phyloP scores from a whole-genome alignment of 164 flowering plant genomes.

The Cinnamomum micranthum region DNA sequence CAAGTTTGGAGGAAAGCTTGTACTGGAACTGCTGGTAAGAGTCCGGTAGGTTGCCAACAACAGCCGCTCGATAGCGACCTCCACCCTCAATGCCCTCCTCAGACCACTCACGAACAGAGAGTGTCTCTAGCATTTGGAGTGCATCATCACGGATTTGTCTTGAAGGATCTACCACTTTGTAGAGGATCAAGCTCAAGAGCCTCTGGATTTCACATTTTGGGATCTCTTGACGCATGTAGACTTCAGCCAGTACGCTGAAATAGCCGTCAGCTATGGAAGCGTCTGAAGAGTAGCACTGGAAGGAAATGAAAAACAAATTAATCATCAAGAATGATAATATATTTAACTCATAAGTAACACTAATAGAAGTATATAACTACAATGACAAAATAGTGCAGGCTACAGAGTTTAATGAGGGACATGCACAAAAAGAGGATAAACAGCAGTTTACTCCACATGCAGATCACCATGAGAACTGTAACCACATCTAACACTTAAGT shows the following conservation, averaged over 20 bases:
- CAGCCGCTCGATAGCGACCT: slow-evolving; percentile 91
- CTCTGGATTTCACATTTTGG: slow-evolving; percentile 97
- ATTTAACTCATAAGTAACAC: too few relatives aligned
- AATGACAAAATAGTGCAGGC: too few relatives aligned
- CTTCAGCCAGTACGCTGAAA: slow-evolving; percentile 98
- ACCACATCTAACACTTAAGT: too few relatives aligned
- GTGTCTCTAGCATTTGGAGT: slow-evolving; percentile 98
- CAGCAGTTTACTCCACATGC: too few relatives aligned
- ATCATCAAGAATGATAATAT: not conserved
- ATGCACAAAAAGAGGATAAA: too few relatives aligned
- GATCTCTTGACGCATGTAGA: slow-evolving; percentile 98
- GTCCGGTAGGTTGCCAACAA: slow-evolving; percentile 97
- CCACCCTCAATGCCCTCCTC: slow-evolving; percentile 82
- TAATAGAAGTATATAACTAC: too few relatives aligned
- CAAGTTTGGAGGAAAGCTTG: slow-evolving; percentile 94
- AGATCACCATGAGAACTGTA: too few relatives aligned
- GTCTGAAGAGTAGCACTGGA: slow-evolving; percentile 95
- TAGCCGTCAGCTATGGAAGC: slow-evolving; percentile 97
- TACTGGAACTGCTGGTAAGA: slow-evolving; percentile 98
- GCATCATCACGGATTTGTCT: slow-evolving; percentile 99
- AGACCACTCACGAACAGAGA: slow-evolving; percentile 94
- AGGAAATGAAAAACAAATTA: not conserved
- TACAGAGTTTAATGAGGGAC: too few relatives aligned
- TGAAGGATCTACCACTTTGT: slow-evolving; percentile 95
- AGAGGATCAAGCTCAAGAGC: slow-evolving; percentile 88